Percentiles rank a stretch among this genome's conserved stretches.
Evolutionary conservation across 306 rosid species (phyloP).

Genomic region (Medicago truncatula): DNA sequence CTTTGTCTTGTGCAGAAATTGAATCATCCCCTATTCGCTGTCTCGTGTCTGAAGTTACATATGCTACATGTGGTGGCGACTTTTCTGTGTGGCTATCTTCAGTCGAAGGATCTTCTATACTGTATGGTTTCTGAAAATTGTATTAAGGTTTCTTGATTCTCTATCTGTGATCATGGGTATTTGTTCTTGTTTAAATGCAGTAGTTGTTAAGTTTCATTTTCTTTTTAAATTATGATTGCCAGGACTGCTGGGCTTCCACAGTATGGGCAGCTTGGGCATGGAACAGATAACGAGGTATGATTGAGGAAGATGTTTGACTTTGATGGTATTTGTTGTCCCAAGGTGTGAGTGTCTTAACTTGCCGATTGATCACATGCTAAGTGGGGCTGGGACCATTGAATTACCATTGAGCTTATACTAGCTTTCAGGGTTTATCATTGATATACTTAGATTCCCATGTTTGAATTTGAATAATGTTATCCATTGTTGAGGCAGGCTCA

Average conservation of each 20-base stretch:
- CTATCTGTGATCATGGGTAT: conserved; percentile 2
- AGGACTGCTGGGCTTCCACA: conserved; percentile 98
- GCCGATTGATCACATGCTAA: conserved; percentile 21
- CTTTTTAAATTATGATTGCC: conserved; percentile 35
- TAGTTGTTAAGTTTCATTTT: conserved; percentile 36
- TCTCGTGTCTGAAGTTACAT: conserved; percentile 80
- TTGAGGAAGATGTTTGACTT: conserved; percentile 14
- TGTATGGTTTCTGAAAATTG: conserved; percentile 70
- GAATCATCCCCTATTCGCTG: conserved; percentile 89
- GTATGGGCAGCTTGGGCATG: conserved; percentile 98
- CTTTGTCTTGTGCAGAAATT: conserved; percentile 58
- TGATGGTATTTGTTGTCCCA: conserved; percentile 25
- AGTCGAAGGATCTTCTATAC: conserved; percentile 89
- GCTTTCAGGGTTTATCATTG: conserved; percentile 13
- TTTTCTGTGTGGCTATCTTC: conserved; percentile 93
- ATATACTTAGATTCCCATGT: neutral
- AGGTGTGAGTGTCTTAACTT: conserved; percentile 24
- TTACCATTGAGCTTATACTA: conserved; percentile 12
- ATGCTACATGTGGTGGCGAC: conserved; percentile 83
- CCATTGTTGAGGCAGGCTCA: conserved; percentile 15
- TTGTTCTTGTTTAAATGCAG: conserved; percentile 13
- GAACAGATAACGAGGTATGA: conserved; percentile 95
- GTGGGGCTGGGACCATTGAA: conserved; percentile 23
- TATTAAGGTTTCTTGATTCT: conserved; percentile 35
- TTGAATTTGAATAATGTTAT: neutral